Evolutionary conservation across 306 rosid genomes (phyloP), one percentile per base, ranked within the genome.

Genomic region (Castanospermum australe): DNA sequence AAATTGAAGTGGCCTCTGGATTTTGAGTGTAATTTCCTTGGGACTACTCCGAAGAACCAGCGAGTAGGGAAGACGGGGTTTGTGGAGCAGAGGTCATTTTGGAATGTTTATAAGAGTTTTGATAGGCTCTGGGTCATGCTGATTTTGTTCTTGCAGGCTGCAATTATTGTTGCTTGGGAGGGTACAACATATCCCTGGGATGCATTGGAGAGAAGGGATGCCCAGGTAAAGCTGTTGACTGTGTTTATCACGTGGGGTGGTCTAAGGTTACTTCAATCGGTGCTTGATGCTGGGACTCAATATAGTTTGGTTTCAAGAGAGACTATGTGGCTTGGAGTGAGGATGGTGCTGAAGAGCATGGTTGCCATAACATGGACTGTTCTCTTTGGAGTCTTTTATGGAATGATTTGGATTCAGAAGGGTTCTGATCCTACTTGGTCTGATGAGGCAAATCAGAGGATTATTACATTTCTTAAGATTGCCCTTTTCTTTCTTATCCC

Each of bases 1-100:
- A 89, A 28, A 52, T 84, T 94, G 1, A 47, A 59, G 13, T 94
- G 98, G 98, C 98, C 98, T 18, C 5, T 90, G 15, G 75, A 79
- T 25, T 36, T 51, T 0, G 62, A 39, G 8, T 76, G 93, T 67
- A 94, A 91, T 67, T 94, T 94, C 81, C 82, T 94, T 17, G 86
- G 87, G 21, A 92, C 92, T 2, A 81, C 91, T 0, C 85, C 87
- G 0, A 94, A 92, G 86, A 70, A 6, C 0, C 76, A 13, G 55
- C 83, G 97, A 8, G 92, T 94, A 1, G 98, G 98, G 86, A 94
- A 94, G 92, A 94, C 98, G 0, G 98, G 98, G 12, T 94, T 89
- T 73, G 98, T 94, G 77, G 98, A 94, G 87, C 97, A 88, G 79
- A 92, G 98, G 88, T 90, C 98, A 8, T 94, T 94, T 70, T 94